phyloP scores from a whole-genome alignment of 2,329 filamentous ascomycete genomes.

The Penicillium frequentans region DNA sequence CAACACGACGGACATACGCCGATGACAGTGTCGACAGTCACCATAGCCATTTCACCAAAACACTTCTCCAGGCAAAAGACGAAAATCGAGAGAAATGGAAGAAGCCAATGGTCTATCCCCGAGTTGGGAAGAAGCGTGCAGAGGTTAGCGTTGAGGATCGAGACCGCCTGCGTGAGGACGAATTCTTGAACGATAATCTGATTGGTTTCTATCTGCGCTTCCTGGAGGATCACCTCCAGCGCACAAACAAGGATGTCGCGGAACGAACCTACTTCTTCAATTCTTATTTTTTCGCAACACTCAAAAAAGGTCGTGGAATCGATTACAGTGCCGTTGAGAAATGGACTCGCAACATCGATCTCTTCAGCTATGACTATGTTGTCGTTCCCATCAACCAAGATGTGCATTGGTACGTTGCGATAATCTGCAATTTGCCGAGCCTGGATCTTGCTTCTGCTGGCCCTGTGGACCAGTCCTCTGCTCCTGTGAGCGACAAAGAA shows the following conservation, averaged over 20 bases:
- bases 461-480: neutral
- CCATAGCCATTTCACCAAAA: neutral
- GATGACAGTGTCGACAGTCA: neutral
- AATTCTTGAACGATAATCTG: slow-evolving; percentile 90
- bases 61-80: slow-evolving; percentile 15
- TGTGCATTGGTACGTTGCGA: slow-evolving; percentile 89
- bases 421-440: slow-evolving; percentile 83
- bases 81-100: slow-evolving; percentile 27
- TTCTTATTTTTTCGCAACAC: slow-evolving; percentile 82
- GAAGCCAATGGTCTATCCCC: slow-evolving; percentile 47
- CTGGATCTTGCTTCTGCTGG: slow-evolving; percentile 39
- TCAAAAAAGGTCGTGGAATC: slow-evolving; percentile 65
- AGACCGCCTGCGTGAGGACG: slow-evolving; percentile 72
- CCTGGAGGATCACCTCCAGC: slow-evolving; percentile 62
- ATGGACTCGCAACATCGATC: slow-evolving; percentile 84
- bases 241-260: slow-evolving; percentile 55
- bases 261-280: slow-evolving; percentile 83
- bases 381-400: slow-evolving; percentile 89
- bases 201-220: slow-evolving; percentile 84
- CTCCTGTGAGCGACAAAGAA: slow-evolving; percentile 8
- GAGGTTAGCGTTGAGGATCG: slow-evolving; percentile 53
- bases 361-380: slow-evolving; percentile 85
- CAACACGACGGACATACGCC: slow-evolving; percentile 17
- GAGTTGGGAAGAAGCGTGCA: slow-evolving; percentile 47
- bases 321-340: slow-evolving; percentile 82